These are phyloP conservation scores for Castanea crenata DNA, from an alignment of 306 rosid species.

Conservation along the genomic window DNA sequence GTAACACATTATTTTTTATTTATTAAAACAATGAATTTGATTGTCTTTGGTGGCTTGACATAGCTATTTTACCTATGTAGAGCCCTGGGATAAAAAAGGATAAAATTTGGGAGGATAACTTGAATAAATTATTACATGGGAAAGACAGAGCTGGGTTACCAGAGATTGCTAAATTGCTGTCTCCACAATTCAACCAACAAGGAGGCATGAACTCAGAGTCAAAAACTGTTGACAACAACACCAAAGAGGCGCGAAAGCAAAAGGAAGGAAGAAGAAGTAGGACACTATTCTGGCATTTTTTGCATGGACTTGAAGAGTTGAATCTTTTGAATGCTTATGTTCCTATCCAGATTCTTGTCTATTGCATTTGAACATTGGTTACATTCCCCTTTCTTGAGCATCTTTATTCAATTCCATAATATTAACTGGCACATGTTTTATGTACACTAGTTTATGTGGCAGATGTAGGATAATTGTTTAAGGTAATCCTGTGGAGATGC, in stretches of 20 bases:
- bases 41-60: neutral
- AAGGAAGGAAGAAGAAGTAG: neutral
- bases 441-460: neutral
- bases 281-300: neutral
- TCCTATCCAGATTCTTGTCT: neutral
- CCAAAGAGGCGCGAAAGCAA: neutral
- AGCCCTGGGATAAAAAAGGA: slow-evolving; percentile 34
- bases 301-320: neutral
- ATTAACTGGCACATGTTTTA: neutral
- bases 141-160: slow-evolving; percentile 30
- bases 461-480: neutral
- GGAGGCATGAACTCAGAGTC: slow-evolving; percentile 14
- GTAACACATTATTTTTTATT: neutral
- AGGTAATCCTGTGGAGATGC: neutral
- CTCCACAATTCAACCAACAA: slow-evolving; percentile 30
- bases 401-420: neutral
- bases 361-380: neutral
- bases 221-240: neutral
- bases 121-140: slow-evolving; percentile 27
- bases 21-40: neutral
- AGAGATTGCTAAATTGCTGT: slow-evolving; percentile 29
- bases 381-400: neutral
- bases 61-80: slow-evolving; percentile 9
- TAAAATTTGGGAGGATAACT: slow-evolving; percentile 28
- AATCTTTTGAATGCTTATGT: neutral